These are phyloP conservation scores for Claviceps purpurea DNA, from an alignment of 2,329 filamentous ascomycete species.

Conservation along the genomic window DNA sequence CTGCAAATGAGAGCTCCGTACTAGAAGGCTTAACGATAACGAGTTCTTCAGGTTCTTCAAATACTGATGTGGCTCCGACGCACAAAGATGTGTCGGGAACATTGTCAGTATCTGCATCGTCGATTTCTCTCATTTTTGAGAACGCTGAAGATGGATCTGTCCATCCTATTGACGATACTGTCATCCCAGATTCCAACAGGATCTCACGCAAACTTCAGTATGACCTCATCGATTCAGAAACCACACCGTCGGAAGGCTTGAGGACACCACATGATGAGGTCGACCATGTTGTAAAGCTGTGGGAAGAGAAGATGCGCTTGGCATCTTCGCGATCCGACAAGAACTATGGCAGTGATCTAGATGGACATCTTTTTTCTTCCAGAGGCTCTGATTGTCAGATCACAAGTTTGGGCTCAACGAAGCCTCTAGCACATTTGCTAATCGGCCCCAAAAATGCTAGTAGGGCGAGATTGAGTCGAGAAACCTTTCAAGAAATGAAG, in stretches of 20 bases:
- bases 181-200: neutral
- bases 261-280: neutral
- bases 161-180: neutral
- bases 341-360: neutral
- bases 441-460: neutral
- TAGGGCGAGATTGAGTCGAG: constrained; percentile 24
- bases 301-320: neutral
- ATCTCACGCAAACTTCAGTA: neutral
- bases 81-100: neutral
- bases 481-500: constrained; percentile 49
- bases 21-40: neutral
- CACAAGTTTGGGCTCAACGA: neutral
- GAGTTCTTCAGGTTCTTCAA: neutral
- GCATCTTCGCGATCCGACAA: neutral
- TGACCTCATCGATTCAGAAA: neutral
- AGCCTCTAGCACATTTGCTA: neutral
- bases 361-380: neutral
- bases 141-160: neutral
- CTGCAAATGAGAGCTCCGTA: neutral
- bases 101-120: neutral
- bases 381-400: neutral
- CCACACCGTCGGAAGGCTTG: neutral
- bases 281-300: neutral
- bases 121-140: neutral
- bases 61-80: neutral